Base-by-base conservation (phyloP, 1,284 basidiomycete species). In the Malassezia cuniculi region DNA sequence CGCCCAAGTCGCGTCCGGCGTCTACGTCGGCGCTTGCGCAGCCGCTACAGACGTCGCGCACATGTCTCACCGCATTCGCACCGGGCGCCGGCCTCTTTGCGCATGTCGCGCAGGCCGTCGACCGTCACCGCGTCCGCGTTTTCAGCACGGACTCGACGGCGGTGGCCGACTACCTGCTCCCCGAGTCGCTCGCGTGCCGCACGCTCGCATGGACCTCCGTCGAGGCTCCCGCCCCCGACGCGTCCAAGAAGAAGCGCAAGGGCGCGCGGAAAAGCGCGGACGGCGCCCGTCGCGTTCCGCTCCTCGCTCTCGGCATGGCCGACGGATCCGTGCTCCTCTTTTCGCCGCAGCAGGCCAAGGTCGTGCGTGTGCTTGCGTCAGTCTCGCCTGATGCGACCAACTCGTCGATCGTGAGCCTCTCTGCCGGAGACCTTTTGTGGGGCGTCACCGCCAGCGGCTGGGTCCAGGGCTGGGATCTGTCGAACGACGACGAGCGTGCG, bases 111-210 rank as follows among this genome's bases (percentile, higher is more conserved):
- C 72, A 80, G 15, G 75, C 79, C 5, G 72, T 81, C 33, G 79
- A 82, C 71, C 81, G 80, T 60, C 79, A 81, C 58, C 74, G 78
- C 27, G 68, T 82, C 40, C 76, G 78, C 48, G 72, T 82, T 31
- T 80, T 78, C 64, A 73, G 78, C 60, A 54, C 71, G 11, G 73
- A 76, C 8, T 72, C 72, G 22, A 73, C 74, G 47, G 72, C 76
- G 16, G 60, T 79, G 21, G 76, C 78, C 24, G 72, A 63, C 41
- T 60, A 53, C 28, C 44, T 60, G 17, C 46, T 63, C 10, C 47
- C 46, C 1, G 28, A 40, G 22, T 12, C 26, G 21, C 3, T 33
- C 16, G 26, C 11, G 9, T 41, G 41, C 35, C 34, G 14, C 7
- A 24, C 36, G 1, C 26, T 43, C 8, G 18, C 29, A 10, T 32